Evolutionary conservation across 169 alveolate genomes (phyloP).

Genomic region (Babesia bovis): DNA sequence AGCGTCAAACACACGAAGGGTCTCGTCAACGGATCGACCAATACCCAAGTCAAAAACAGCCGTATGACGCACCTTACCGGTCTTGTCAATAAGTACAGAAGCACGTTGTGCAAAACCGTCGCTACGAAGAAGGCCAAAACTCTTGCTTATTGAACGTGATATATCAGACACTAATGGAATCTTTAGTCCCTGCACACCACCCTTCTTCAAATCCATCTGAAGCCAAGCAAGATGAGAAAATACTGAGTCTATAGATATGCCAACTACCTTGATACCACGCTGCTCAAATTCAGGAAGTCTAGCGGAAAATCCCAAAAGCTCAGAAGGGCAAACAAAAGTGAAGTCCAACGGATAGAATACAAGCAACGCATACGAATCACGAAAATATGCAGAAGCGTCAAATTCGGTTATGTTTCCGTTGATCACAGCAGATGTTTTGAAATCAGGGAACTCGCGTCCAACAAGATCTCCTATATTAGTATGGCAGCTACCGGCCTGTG

Average conservation of each 20-base stretch:
- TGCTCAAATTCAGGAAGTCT: conserved; percentile 69
- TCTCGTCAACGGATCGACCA: conserved; percentile 81
- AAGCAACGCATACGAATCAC: conserved; percentile 68
- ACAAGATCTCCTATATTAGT: conserved; percentile 42
- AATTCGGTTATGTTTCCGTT: conserved; percentile 66
- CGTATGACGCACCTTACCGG: conserved; percentile 73
- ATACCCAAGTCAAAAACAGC: conserved; percentile 74
- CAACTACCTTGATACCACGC: conserved; percentile 72
- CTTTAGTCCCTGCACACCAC: conserved; percentile 72
- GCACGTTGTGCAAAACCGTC: conserved; percentile 78
- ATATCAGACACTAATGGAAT: conserved; percentile 79
- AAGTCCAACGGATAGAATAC: conserved; percentile 79
- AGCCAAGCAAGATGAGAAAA: conserved; percentile 79
- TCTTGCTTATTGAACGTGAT: conserved; percentile 65
- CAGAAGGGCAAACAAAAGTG: conserved; percentile 82
- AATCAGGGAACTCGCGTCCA: conserved; percentile 65
- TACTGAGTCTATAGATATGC: conserved; percentile 79
- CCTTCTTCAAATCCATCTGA: conserved; percentile 70
- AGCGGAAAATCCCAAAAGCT: conserved; percentile 75
- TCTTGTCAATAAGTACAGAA: conserved; percentile 71
- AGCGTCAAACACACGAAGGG: conserved; percentile 75
- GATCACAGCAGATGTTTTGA: conserved; percentile 68
- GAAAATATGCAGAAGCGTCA: conserved; percentile 63
- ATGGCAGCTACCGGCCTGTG: background rate
- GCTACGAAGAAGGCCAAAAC: conserved; percentile 70